Evolutionary conservation across 2,329 filamentous ascomycete species (phyloP).

Genomic region (Colletotrichum eleusines): DNA sequence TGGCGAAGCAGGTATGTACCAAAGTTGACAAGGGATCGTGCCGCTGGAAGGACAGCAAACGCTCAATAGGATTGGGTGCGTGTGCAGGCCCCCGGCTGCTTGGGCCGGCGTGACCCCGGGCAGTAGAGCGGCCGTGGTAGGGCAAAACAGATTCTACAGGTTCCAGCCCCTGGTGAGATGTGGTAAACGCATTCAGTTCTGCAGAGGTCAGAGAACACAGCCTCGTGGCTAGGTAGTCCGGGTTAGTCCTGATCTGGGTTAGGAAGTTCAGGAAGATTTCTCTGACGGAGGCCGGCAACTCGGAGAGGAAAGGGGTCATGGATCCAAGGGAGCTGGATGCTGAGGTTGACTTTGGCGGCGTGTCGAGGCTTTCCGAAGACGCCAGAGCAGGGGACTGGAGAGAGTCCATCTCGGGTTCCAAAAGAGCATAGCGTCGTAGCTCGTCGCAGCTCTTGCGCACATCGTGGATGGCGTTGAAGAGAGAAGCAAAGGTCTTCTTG

Average conservation of each 20-base stretch:
- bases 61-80: constrained; percentile 78
- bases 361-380: constrained; percentile 46
- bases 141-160: constrained; percentile 86
- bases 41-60: constrained; percentile 88
- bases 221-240: constrained; percentile 87
- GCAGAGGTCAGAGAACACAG: constrained; percentile 79
- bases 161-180: constrained; percentile 83
- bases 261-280: constrained; percentile 84
- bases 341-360: constrained; percentile 25
- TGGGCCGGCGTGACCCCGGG: constrained; percentile 57
- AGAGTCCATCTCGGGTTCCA: constrained; percentile 79
- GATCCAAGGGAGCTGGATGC: constrained; percentile 56
- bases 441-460: constrained; percentile 83
- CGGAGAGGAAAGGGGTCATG: constrained; percentile 72
- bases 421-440: constrained; percentile 75
- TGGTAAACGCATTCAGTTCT: constrained; percentile 83
- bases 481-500: constrained; percentile 78
- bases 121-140: constrained; percentile 68
- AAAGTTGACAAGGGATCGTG: constrained; percentile 88
- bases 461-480: constrained; percentile 84
- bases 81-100: constrained; percentile 49
- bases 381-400: constrained; percentile 64
- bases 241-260: constrained; percentile 84
- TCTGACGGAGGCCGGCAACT: constrained; percentile 80
- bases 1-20: constrained; percentile 90